Conservation (phyloP, 768 basidiomycete genomes). For the Phylloporus arenicola region DNA sequence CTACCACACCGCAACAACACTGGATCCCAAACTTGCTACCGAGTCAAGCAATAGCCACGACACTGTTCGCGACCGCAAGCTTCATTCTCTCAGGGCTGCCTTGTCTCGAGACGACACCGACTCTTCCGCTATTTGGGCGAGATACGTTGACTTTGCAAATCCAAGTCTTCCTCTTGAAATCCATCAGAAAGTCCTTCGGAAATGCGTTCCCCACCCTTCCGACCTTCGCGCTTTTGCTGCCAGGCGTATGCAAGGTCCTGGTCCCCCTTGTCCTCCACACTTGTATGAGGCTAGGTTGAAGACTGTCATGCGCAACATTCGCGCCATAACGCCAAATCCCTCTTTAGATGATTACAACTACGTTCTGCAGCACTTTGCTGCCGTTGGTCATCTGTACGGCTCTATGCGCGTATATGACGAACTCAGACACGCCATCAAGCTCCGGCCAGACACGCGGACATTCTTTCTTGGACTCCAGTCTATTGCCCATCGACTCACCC, state of each 20-base stretch:
- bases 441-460: constrained; percentile 49
- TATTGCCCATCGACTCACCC: constrained; percentile 58
- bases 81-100: constrained; percentile 21
- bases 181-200: constrained; percentile 66
- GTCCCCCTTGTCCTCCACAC: constrained; percentile 39
- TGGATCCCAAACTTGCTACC: constrained; percentile 3
- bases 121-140: constrained; percentile 56
- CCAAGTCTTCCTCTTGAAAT: constrained; percentile 53
- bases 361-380: constrained; percentile 69
- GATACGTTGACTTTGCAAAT: constrained; percentile 55
- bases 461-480: constrained; percentile 64
- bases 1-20: constrained; percentile 11
- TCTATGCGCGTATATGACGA: constrained; percentile 59
- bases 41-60: constrained; percentile 7
- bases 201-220: constrained; percentile 48
- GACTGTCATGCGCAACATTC: constrained; percentile 65
- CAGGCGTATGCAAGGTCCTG: constrained; percentile 36
- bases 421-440: constrained; percentile 37
- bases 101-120: constrained; percentile 31
- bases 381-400: constrained; percentile 64
- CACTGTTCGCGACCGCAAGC: constrained; percentile 22
- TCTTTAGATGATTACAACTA: constrained; percentile 67
- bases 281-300: constrained; percentile 63
- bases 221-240: constrained; percentile 43
- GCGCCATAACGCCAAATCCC: constrained; percentile 39